Evolutionary conservation across 2,329 filamentous ascomycete species (phyloP), one percentile per base, ranked within the genome.

Genomic region (Chaetomium globosum): DNA sequence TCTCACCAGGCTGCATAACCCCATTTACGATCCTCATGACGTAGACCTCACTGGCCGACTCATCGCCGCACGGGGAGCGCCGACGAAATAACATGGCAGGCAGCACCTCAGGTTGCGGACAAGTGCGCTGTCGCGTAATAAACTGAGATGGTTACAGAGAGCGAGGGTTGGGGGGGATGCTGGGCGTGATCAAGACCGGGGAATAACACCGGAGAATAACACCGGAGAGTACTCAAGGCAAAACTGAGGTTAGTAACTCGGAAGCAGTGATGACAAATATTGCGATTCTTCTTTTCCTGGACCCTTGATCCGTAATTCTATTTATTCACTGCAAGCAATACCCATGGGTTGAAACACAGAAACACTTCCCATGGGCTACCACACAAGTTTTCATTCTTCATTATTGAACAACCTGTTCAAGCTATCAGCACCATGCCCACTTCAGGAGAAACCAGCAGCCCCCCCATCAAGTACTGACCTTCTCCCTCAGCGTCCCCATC

Each of bases 401-500:
- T 68, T 63, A 71, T 71, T 71, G 70, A 64, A 71, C 70, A 66
- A 71, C 70, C 70, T 71, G 59, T 49, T 51, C 51, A 5, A 16
- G 13, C n/a, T 21, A 62, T 71, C 61, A 70, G 65, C 58, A 61
- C 28, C 28, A 19, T 39, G 46, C 57, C 21, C 36, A 21, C 13
- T 26, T 33, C 26, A 6, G 9, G 4, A n/a, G 36, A 13, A 36
- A 33, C 16, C 23, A 21, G n/a, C 39, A n/a, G 5, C 39, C 39
- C 36, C n/a, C 10, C 33, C 23, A 30, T 61, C 48, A 65, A 28
- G 54, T 56, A 70, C 74, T 73, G 71, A 97, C 95, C 92, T 98
- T 99, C 83, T 98, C 95, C 78, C 94, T 86, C 78, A 99, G 79
- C 73, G 87, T 88, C 64, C 92, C 93, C 83, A 98, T 89, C 89